phyloP scores from a whole-genome alignment of 1,284 basidiomycete species.

The Leccinum variabile region DNA sequence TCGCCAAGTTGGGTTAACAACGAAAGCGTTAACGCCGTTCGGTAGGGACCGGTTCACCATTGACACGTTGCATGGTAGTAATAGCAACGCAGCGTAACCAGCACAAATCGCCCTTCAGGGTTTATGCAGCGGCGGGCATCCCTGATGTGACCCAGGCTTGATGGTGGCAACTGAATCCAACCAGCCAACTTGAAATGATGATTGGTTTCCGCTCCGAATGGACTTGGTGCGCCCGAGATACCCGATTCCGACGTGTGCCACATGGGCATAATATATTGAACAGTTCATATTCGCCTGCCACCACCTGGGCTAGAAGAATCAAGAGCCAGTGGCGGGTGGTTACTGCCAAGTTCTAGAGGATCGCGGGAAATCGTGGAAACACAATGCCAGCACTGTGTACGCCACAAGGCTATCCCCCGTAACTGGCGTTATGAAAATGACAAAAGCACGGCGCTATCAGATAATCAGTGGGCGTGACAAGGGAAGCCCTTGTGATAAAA shows the following conservation, averaged over 20 bases:
- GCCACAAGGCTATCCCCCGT: too few relatives aligned
- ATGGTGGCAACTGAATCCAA: neutral
- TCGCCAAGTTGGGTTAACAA: neutral
- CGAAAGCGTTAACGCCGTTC: neutral
- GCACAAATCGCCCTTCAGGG: neutral
- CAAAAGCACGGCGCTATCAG: too few relatives aligned
- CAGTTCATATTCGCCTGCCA: neutral
- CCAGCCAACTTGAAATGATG: neutral
- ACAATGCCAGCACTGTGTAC: too few relatives aligned
- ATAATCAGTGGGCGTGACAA: too few relatives aligned
- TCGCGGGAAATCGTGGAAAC: too few relatives aligned
- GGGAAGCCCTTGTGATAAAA: neutral
- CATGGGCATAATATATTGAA: neutral
- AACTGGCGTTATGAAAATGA: too few relatives aligned
- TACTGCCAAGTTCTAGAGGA: too few relatives aligned
- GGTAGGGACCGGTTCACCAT: neutral
- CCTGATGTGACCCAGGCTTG: neutral
- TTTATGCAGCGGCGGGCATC: neutral
- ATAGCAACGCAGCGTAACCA: neutral
- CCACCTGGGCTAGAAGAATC: neutral
- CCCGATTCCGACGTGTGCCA: neutral
- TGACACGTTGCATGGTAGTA: neutral
- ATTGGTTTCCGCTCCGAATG: neutral
- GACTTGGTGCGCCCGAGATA: neutral
- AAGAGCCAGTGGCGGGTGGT: too few relatives aligned